A percentile compares a stretch with the other conserved stretches of the same genome.
phyloP scores from a whole-genome alignment of 805 yeast species.

The Pichia cephalocereana region DNA sequence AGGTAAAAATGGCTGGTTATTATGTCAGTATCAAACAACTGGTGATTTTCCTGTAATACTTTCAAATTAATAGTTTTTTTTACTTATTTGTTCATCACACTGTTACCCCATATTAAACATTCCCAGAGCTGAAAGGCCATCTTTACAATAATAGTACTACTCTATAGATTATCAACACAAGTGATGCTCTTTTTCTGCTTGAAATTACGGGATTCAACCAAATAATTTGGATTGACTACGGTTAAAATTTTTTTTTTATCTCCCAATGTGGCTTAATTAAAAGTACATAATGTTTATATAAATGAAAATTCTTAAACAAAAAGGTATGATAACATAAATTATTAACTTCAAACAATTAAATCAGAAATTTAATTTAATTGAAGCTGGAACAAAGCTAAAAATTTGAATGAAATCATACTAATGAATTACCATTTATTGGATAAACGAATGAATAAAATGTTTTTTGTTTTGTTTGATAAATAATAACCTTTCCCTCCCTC shows the following conservation, averaged over 20 bases:
- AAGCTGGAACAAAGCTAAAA: constrained; percentile 6
- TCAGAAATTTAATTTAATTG: background rate
- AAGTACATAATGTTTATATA: background rate
- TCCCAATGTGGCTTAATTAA: background rate
- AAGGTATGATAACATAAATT: background rate
- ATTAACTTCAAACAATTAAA: background rate
- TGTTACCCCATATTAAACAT: too few species aligned
- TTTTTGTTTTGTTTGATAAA: background rate
- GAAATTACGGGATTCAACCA: too few species aligned
- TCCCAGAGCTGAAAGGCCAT: too few species aligned
- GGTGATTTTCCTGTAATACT: too few species aligned
- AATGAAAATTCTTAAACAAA: background rate
- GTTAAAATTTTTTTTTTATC: background rate
- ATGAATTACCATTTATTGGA: background rate
- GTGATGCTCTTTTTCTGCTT: too few species aligned
- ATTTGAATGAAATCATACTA: background rate
- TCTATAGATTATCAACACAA: too few species aligned
- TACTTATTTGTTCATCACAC: too few species aligned
- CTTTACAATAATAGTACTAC: too few species aligned
- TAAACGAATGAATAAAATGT: background rate
- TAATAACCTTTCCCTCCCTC: constrained; percentile 5
- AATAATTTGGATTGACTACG: too few species aligned
- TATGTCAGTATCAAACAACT: too few species aligned
- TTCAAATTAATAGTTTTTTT: too few species aligned
- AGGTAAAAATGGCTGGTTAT: too few species aligned